Conservation (phyloP, 2,329 filamentous ascomycete genomes). For the Coleophoma cylindrospora region DNA sequence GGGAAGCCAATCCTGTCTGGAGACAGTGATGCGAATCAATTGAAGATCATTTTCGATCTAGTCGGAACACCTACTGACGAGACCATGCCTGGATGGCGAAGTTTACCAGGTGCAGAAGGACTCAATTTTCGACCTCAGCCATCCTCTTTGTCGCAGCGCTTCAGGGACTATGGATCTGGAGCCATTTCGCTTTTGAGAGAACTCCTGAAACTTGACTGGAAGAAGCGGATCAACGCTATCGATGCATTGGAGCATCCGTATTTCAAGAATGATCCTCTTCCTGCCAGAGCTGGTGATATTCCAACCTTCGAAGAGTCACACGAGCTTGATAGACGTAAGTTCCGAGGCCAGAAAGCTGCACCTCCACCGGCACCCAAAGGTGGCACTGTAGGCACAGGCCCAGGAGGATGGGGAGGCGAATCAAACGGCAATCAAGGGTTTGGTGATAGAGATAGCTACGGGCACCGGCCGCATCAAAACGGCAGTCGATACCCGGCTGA, state of each 20-base stretch:
- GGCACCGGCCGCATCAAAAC: constrained; percentile 21
- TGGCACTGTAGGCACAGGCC: constrained; percentile 75
- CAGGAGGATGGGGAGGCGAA: constrained; percentile 27
- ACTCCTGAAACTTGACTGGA: constrained; percentile 85
- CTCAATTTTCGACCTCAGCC: constrained; percentile 57
- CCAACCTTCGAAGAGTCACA: constrained; percentile 92
- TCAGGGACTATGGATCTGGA: constrained; percentile 68
- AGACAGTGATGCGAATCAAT: constrained; percentile 82
- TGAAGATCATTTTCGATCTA: constrained; percentile 89
- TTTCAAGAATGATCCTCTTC: constrained; percentile 74
- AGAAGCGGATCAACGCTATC: constrained; percentile 81
- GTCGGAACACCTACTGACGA: constrained; percentile 86
- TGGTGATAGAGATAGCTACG: constrained; percentile 17
- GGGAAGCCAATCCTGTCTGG: constrained; percentile 90
- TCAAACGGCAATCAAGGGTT: constrained; percentile 17
- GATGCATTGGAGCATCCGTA: constrained; percentile 92
- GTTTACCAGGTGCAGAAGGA: constrained; percentile 75
- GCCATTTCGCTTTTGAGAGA: constrained; percentile 79
- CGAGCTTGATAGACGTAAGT: constrained; percentile 90
- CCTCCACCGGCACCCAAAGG: constrained; percentile 88
- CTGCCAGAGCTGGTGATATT: constrained; percentile 79
- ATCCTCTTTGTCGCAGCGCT: constrained; percentile 66
- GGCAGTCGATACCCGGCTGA: constrained; percentile 18
- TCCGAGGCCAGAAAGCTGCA: constrained; percentile 77
- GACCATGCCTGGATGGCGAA: constrained; percentile 87